Evolutionary conservation across 2,329 filamentous ascomycete species (phyloP).

Genomic region (Penicillium sp.): DNA sequence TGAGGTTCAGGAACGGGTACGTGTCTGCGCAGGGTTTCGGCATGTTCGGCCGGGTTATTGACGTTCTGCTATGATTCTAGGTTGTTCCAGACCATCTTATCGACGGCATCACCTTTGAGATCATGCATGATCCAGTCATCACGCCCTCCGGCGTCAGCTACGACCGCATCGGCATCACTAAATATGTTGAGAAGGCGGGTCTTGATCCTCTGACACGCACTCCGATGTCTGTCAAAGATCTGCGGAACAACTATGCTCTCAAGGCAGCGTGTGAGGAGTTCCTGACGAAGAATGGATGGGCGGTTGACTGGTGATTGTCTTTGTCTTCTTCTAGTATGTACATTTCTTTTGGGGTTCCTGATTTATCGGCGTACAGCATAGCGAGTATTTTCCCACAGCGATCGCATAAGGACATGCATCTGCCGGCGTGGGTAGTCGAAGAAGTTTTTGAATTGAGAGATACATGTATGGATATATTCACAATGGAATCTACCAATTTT

Average conservation of each 20-base stretch:
- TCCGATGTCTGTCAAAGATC: slow-evolving; percentile 62
- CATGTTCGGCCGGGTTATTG: slow-evolving; percentile 1
- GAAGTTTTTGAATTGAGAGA: neutral
- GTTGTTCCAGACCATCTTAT: slow-evolving; percentile 49
- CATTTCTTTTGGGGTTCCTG: neutral
- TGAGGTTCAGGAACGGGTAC: slow-evolving; percentile 44
- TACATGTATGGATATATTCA: too few species aligned
- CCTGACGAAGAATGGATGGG: slow-evolving; percentile 82
- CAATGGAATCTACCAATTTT: too few species aligned
- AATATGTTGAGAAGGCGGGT: slow-evolving; percentile 71
- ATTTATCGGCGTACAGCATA: slow-evolving; percentile 15
- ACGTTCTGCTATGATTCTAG: slow-evolving; percentile 23
- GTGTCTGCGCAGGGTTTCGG: slow-evolving; percentile 13
- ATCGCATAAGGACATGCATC: slow-evolving; percentile 2
- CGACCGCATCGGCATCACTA: slow-evolving; percentile 77
- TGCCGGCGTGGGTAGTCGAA: neutral
- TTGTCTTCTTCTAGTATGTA: neutral
- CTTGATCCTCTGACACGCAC: slow-evolving; percentile 83
- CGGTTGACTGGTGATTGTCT: slow-evolving; percentile 70
- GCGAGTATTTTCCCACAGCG: slow-evolving; percentile 10
- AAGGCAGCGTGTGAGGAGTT: slow-evolving; percentile 83
- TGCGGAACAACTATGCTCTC: slow-evolving; percentile 77
- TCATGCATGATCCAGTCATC: slow-evolving; percentile 52
- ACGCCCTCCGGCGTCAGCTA: slow-evolving; percentile 82
- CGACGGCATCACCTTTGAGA: slow-evolving; percentile 49